phyloP scores from a whole-genome alignment of 257 asterid genomes.

The Gardenia jasminoides region DNA sequence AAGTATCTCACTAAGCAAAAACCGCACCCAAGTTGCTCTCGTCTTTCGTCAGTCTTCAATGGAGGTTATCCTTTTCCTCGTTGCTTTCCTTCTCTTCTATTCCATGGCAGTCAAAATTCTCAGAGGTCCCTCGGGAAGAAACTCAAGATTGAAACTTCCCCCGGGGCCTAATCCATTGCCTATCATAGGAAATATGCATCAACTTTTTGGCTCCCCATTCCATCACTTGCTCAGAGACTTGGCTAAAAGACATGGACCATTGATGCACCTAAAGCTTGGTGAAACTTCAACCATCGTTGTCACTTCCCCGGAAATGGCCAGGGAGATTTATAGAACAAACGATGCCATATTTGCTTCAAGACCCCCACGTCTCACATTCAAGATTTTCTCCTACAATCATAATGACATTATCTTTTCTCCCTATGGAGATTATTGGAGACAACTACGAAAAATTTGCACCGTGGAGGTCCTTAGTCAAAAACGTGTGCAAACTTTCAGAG shows the following conservation, averaged over 20 bases:
- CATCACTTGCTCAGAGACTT: slow-evolving; percentile 1
- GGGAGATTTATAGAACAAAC: slow-evolving; percentile 2
- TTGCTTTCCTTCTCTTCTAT: neutral
- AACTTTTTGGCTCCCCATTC: neutral
- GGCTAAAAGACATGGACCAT: neutral
- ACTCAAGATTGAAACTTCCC: neutral
- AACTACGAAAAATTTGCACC: neutral
- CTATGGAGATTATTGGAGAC: slow-evolving; percentile 1
- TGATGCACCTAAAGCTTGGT: neutral
- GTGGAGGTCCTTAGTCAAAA: neutral
- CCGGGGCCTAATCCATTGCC: neutral
- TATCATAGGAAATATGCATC: slow-evolving; percentile 7
- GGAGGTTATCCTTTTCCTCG: neutral
- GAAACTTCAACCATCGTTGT: neutral
- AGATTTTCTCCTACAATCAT: neutral
- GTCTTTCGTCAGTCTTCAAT: neutral
- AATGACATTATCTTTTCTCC: neutral
- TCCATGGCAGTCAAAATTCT: neutral
- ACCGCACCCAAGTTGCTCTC: too few species aligned
- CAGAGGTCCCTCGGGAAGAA: neutral
- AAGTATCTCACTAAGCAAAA: neutral
- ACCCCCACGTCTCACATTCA: neutral
- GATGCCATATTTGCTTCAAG: neutral
- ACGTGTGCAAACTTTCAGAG: neutral
- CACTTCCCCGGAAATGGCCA: slow-evolving; percentile 16